Base-by-base conservation (phyloP, 768 basidiomycete genomes). In the Pulveroboletus frians region DNA sequence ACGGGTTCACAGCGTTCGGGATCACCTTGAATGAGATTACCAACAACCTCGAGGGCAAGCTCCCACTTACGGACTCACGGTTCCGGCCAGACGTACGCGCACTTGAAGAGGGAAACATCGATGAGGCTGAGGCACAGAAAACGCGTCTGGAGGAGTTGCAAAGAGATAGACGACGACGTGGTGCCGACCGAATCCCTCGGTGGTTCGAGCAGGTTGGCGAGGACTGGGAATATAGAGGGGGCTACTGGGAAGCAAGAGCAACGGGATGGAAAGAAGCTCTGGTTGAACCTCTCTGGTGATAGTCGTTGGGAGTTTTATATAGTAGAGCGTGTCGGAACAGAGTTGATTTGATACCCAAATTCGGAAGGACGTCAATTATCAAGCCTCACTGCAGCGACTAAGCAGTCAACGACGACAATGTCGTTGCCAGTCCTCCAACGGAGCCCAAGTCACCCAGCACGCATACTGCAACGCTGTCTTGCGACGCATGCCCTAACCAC, bases 21-120 rank as follows among this genome's bases (percentile, higher is more conserved):
- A 83, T 92, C 52, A 83, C 85, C 11, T 71, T 92, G 46, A 92
- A 92, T 65, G 89, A 92, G 64, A 76, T 92, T 31, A 83, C 86
- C 5, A 71, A 69, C 38, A 83, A 88, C 60, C 64, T 90, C 5
- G 68, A 74, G 44, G 78, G 72, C 5, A 80, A 75, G 57, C 68
- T 93, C 14, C 85, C 89, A 9, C 78, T 80, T 1, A 92, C 91
- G 5, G 91, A 94, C 63, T 92, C 92, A 9, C 78, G 91, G 37
- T 75, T 77, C 56, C 78, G 91, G 29, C 85, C 90, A 4, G 90
- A 92, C 68, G 84, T 93, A 39, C 73, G 88, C 15, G 88, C 88
- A 5, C 71, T 93, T 38, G 91, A 94, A 62, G 79, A 87, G 57
- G 91, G 90, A 4, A 68, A 84, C 43, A 57, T 87, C 14, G 82